Evolutionary conservation across 2,329 filamentous ascomycete species (phyloP).

Genomic region (Colletotrichum lini): DNA sequence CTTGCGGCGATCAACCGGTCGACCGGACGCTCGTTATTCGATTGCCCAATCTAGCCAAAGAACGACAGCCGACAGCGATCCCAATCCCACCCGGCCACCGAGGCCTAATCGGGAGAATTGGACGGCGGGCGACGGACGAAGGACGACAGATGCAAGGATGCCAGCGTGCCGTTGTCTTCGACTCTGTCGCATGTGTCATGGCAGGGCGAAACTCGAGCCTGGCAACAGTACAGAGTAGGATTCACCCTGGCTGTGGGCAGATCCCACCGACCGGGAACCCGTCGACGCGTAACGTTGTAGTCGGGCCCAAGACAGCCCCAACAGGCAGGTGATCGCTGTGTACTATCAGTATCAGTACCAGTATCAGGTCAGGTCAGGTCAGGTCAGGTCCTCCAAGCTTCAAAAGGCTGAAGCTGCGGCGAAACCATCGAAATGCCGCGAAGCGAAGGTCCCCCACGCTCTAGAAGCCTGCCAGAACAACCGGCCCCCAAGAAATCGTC

Average conservation of each 20-base stretch:
- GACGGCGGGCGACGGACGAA: not conserved
- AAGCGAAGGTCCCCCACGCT: conserved; percentile 22
- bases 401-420: not conserved
- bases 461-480: not conserved
- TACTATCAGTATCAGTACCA: not conserved
- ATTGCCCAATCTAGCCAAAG: conserved; percentile 2
- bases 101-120: not conserved
- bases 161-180: not conserved
- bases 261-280: conserved; percentile 27
- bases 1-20: not conserved
- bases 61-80: conserved; percentile 34
- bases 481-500: conserved; percentile 3
- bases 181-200: not conserved
- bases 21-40: conserved; percentile 2
- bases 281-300: conserved; percentile 19
- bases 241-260: conserved; percentile 8
- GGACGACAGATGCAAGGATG: not conserved
- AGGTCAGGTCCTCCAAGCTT: not conserved
- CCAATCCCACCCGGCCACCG: conserved; percentile 18
- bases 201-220: not conserved
- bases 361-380: not conserved
- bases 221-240: conserved; percentile 3
- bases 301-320: not conserved
- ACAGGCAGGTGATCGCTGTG: conserved; percentile 1
- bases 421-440: conserved; percentile 3